A percentile compares a stretch with the other conserved stretches of the same genome.
Conservation (phyloP, 225 moss, liverwort and hornwort genomes). For the Takakia lepidozioides region DNA sequence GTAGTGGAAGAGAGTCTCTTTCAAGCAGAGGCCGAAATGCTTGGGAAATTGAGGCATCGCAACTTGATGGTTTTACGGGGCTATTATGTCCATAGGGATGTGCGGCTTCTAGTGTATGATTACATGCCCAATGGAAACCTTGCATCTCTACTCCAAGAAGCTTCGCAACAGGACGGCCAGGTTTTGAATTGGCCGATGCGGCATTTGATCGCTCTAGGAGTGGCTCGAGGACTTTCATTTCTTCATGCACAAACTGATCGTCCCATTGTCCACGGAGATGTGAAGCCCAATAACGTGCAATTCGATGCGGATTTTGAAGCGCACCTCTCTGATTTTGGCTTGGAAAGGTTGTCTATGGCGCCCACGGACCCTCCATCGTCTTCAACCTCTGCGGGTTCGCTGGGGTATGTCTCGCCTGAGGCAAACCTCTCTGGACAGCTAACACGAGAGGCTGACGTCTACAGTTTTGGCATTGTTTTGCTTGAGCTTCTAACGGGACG, state of each 20-base stretch:
- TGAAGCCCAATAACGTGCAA: conserved; percentile 65
- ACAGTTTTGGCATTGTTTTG: conserved; percentile 91
- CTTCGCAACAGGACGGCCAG: conserved; percentile 40
- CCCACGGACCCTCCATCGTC: conserved; percentile 63
- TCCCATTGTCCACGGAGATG: conserved; percentile 54
- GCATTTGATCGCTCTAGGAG: conserved; percentile 42
- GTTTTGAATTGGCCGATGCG: conserved; percentile 58
- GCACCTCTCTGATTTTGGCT: conserved; percentile 48
- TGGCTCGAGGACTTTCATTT: conserved; percentile 47
- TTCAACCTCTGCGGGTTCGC: conserved; percentile 50
- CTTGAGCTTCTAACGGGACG: conserved; percentile 85
- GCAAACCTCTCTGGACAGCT: conserved; percentile 70
- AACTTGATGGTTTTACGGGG: conserved; percentile 72
- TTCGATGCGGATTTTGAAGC: conserved; percentile 58
- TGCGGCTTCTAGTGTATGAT: conserved; percentile 77
- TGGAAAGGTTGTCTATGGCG: conserved; percentile 52
- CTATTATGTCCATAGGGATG: conserved; percentile 73
- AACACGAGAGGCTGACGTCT: conserved; percentile 80
- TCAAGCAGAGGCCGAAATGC: conserved; percentile 67
- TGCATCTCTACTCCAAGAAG: conserved; percentile 59
- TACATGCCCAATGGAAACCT: conserved; percentile 96
- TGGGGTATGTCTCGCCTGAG: conserved; percentile 85
- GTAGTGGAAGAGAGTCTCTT: conserved; percentile 64
- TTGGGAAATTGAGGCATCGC: conserved; percentile 87
- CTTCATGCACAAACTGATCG: conserved; percentile 47